Conservation (phyloP, 2,329 filamentous ascomycete genomes). For the Beauveria varroae region DNA sequence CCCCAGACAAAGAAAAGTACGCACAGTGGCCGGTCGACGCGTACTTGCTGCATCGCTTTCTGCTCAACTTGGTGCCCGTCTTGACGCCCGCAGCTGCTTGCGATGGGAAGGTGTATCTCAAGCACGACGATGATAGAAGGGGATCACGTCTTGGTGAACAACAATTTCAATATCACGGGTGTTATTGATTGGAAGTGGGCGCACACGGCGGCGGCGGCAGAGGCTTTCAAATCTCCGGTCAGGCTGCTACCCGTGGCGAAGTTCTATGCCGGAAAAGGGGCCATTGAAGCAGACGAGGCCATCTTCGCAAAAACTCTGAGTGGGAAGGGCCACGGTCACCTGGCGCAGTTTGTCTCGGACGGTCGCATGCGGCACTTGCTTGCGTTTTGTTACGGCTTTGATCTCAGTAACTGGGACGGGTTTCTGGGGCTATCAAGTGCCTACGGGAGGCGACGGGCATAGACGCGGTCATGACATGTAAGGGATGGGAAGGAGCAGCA, state of each 20-base stretch:
- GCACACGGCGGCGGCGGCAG: neutral
- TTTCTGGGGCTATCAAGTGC: constrained; percentile 32
- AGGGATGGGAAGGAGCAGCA: constrained; percentile 28
- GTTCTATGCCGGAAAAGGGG: constrained; percentile 30
- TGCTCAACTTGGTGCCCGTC: constrained; percentile 28
- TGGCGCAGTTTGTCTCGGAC: constrained; percentile 29
- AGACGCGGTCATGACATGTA: constrained; percentile 28
- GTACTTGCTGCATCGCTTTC: constrained; percentile 35
- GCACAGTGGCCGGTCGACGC: constrained; percentile 24
- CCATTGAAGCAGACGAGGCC: constrained; percentile 30
- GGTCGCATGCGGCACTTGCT: constrained; percentile 32
- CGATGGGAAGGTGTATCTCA: constrained; percentile 33
- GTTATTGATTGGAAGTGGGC: constrained; percentile 6
- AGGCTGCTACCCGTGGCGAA: constrained; percentile 29
- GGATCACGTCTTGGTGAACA: neutral
- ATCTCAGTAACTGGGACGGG: constrained; percentile 34
- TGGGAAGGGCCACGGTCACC: constrained; percentile 26
- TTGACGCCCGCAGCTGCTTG: constrained; percentile 16
- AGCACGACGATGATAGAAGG: constrained; percentile 30
- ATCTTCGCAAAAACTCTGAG: constrained; percentile 25
- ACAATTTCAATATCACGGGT: neutral
- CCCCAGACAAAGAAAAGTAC: constrained; percentile 29
- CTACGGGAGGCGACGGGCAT: constrained; percentile 27
- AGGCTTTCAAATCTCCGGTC: constrained; percentile 2
- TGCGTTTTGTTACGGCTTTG: constrained; percentile 34